Conservation (phyloP, 306 rosid genomes). For the Quercus mongolica region DNA sequence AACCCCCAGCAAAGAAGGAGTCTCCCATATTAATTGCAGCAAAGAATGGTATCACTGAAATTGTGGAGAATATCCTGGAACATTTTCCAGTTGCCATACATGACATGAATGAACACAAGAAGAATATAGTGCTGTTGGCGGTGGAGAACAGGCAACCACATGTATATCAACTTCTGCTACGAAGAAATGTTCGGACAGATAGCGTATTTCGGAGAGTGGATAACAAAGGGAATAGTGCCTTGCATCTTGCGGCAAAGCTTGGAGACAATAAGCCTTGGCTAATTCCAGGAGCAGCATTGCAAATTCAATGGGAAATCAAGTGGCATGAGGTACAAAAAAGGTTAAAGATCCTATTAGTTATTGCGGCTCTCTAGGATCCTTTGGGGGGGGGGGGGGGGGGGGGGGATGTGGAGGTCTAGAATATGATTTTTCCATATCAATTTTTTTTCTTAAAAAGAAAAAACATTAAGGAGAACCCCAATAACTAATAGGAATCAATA, state of each 20-base stretch:
- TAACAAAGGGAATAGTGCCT: constrained; percentile 49
- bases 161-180: constrained; percentile 30
- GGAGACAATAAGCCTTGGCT: constrained; percentile 48
- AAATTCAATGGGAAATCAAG: constrained; percentile 72
- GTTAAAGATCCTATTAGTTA: not conserved
- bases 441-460: too few species aligned
- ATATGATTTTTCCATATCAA: too few species aligned
- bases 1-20: constrained; percentile 1
- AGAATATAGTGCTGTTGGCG: constrained; percentile 56
- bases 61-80: constrained; percentile 40
- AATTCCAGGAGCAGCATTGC: constrained; percentile 53
- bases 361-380: not conserved
- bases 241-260: constrained; percentile 58
- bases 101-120: constrained; percentile 37
- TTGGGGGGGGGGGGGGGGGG: too few species aligned
- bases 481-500: too few species aligned
- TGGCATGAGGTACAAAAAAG: constrained; percentile 44
- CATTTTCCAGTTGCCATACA: constrained; percentile 52
- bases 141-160: constrained; percentile 64
- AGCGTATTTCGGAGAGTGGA: constrained; percentile 42
- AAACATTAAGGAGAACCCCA: too few species aligned
- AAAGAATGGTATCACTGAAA: constrained; percentile 56
- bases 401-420: too few species aligned
- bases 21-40: constrained; percentile 56
- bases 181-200: constrained; percentile 14